phyloP scores from a whole-genome alignment of 495 filamentous ascomycete species.

The Aspergillus sparsus region DNA sequence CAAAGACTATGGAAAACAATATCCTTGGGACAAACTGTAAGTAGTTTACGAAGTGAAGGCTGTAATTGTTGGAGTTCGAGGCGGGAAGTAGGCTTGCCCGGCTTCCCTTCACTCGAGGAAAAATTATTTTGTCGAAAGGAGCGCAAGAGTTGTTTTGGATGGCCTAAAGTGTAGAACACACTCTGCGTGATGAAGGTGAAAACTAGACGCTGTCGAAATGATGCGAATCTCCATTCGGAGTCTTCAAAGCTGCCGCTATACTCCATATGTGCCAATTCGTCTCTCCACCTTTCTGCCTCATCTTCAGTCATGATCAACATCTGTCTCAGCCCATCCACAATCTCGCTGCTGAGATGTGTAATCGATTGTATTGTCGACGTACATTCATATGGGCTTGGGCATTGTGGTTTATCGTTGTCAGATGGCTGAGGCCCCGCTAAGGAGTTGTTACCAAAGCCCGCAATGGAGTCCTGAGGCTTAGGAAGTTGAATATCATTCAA shows the following conservation, averaged over 20 bases:
- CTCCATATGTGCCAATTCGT: conserved; percentile 45
- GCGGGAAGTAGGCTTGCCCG: conserved; percentile 15
- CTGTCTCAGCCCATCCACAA: conserved; percentile 40
- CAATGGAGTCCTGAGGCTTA: conserved; percentile 18
- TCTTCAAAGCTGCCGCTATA: conserved; percentile 42
- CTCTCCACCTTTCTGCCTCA: conserved; percentile 42
- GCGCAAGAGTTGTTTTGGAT: conserved; percentile 59
- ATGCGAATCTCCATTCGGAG: conserved; percentile 43
- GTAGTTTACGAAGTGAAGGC: conserved; percentile 37
- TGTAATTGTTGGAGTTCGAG: conserved; percentile 38
- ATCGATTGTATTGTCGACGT: conserved; percentile 38
- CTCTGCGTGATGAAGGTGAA: conserved; percentile 70
- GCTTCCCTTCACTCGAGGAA: conserved; percentile 13
- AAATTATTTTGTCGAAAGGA: conserved; percentile 60
- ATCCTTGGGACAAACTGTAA: conserved; percentile 45
- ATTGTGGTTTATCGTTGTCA: conserved; percentile 27
- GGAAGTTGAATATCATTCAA: conserved; percentile 31
- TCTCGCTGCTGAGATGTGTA: conserved; percentile 45
- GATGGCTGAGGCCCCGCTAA: conserved; percentile 24
- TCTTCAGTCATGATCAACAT: conserved; percentile 40
- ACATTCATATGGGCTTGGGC: conserved; percentile 9
- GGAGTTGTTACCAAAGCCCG: conserved; percentile 9
- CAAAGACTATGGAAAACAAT: conserved; percentile 77
- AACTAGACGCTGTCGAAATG: conserved; percentile 39
- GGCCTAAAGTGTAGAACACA: conserved; percentile 71